Conservation (phyloP, 352 stramenopile genomes). For the Phytophthora sp. region DNA sequence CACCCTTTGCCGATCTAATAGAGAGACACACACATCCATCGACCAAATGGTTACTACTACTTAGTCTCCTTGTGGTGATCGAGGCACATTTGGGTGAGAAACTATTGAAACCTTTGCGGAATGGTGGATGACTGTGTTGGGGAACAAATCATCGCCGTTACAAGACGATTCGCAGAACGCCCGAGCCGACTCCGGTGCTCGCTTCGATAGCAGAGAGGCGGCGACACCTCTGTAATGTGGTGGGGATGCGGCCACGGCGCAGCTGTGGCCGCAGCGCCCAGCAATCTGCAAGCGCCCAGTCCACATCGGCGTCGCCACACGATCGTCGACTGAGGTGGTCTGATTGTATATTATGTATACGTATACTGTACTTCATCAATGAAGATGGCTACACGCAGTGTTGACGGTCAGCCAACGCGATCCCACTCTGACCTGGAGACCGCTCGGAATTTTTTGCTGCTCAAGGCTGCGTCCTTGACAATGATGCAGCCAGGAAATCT, state of each 20-base stretch:
- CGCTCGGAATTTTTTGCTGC: too few species aligned
- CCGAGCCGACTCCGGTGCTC: not conserved
- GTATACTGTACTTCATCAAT: not conserved
- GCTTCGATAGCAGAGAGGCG: not conserved
- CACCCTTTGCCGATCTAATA: conserved; percentile 64
- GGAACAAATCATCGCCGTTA: conserved; percentile 22
- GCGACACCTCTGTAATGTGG: not conserved
- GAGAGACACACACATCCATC: not conserved
- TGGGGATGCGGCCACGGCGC: not conserved
- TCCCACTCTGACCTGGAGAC: conserved; percentile 7
- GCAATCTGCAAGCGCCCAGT: conserved; percentile 3
- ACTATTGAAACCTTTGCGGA: conserved; percentile 45
- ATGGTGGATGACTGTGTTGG: conserved; percentile 44
- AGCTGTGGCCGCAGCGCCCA: not conserved
- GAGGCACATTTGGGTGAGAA: too few species aligned
- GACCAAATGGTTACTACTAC: too few species aligned
- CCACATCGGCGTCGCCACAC: conserved; percentile 3
- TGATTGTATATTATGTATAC: not conserved
- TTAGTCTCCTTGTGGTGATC: too few species aligned
- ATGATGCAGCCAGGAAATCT: too few species aligned
- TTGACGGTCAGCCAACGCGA: not conserved
- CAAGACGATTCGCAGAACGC: conserved; percentile 11
- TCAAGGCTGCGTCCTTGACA: too few species aligned
- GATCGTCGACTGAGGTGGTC: not conserved
- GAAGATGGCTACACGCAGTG: conserved; percentile 1